Conservation (phyloP, 345 rosid species). For the Syzygium aqueum region DNA sequence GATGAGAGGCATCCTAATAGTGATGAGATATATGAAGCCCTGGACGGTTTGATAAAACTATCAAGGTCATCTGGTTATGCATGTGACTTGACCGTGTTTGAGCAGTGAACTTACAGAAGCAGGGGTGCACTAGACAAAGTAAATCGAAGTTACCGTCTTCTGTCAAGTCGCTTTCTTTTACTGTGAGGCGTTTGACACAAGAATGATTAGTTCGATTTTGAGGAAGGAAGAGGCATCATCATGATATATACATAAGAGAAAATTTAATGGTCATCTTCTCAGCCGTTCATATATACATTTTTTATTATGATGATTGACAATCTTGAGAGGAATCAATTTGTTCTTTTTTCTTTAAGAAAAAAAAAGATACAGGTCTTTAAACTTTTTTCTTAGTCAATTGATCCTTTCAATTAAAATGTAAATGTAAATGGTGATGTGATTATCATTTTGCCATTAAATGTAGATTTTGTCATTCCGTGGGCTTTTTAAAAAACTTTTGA, state of each 20-base stretch:
- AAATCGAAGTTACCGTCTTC: neutral
- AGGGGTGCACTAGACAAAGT: neutral
- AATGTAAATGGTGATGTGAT: neutral
- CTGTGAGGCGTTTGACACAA: too few relatives aligned
- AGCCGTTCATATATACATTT: too few relatives aligned
- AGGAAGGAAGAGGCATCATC: too few relatives aligned
- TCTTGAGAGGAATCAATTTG: too few relatives aligned
- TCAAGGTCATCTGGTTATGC: conserved; percentile 20
- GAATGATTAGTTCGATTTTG: too few relatives aligned
- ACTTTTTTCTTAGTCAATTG: too few relatives aligned
- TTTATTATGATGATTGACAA: too few relatives aligned
- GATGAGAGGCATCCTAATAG: conserved; percentile 57
- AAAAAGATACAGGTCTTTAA: too few relatives aligned
- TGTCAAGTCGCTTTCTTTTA: neutral
- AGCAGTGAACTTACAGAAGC: neutral
- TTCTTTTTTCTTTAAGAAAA: too few relatives aligned
- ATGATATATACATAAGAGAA: too few relatives aligned
- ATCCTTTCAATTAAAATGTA: neutral
- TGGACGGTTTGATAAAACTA: conserved; percentile 37
- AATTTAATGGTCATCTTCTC: too few relatives aligned
- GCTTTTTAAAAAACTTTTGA: neutral
- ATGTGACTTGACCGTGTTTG: conserved; percentile 11
- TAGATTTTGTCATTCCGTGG: neutral
- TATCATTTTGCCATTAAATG: neutral
- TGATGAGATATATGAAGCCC: conserved; percentile 36